phyloP scores from a whole-genome alignment of 2,329 filamentous ascomycete species.

The Colletotrichum viniferum region DNA sequence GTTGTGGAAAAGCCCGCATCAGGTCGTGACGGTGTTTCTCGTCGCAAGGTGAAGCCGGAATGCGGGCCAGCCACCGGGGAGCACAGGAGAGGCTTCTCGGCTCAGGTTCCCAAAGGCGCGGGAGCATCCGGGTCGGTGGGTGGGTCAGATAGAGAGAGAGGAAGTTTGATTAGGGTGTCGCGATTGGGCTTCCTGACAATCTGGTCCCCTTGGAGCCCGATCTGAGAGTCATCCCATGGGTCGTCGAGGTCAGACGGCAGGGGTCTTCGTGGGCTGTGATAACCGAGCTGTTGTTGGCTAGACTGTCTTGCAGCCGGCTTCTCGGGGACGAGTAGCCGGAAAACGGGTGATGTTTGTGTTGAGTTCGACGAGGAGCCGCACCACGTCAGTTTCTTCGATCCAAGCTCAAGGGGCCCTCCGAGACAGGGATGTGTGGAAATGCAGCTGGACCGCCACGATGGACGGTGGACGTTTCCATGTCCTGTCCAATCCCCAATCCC shows the following conservation, averaged over 20 bases:
- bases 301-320: background rate
- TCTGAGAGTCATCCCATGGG: background rate
- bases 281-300: background rate
- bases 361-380: background rate
- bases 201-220: background rate
- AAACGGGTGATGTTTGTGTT: background rate
- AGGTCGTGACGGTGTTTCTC: background rate
- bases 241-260: background rate
- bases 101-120: background rate
- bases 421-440: background rate
- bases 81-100: background rate
- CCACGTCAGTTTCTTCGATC: background rate
- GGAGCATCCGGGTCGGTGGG: conserved; percentile 9
- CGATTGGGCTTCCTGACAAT: background rate
- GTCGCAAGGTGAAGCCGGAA: background rate
- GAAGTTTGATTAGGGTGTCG: background rate
- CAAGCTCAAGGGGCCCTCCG: background rate
- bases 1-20: background rate
- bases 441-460: background rate
- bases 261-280: background rate
- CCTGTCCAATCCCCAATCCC: too few species aligned
- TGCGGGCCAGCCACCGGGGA: background rate
- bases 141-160: background rate
- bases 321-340: conserved; percentile 11
- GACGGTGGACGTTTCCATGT: background rate